A percentile compares a stretch with the other conserved stretches of the same genome.
Conservation (phyloP, 2,329 filamentous ascomycete genomes). For the Colletotrichum aenigma region DNA sequence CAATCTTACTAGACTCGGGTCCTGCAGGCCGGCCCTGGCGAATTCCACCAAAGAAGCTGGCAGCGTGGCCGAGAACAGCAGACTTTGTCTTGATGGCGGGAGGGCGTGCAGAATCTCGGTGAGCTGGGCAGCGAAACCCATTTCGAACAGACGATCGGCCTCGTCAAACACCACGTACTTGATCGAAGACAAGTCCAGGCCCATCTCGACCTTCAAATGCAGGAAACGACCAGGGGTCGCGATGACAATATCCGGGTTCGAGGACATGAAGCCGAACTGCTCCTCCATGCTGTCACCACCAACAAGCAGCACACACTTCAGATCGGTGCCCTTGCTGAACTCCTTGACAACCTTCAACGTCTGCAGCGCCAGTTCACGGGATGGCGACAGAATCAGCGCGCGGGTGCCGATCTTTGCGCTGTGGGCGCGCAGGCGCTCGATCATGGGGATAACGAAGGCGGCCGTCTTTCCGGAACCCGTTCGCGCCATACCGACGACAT, state of each 20-base stretch:
- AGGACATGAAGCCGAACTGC: conserved; percentile 90
- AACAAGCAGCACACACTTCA: conserved; percentile 88
- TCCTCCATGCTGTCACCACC: conserved; percentile 96
- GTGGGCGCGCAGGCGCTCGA: conserved; percentile 88
- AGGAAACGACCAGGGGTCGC: conserved; percentile 96
- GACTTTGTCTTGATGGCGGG: conserved; percentile 82
- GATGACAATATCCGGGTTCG: conserved; percentile 96
- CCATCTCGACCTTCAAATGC: conserved; percentile 97
- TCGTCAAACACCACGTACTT: conserved; percentile 97
- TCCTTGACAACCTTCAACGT: conserved; percentile 97
- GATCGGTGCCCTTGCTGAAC: conserved; percentile 85
- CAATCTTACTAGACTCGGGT: conserved; percentile 86
- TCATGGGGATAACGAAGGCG: conserved; percentile 98
- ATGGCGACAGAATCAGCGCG: conserved; percentile 88
- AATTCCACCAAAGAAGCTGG: conserved; percentile 96
- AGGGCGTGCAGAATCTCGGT: conserved; percentile 91
- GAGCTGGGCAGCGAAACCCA: conserved; percentile 95
- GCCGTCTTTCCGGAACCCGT: conserved; percentile 99
- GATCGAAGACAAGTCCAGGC: conserved; percentile 86
- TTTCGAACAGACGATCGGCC: conserved; percentile 95
- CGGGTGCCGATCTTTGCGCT: conserved; percentile 85
- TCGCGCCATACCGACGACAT: conserved; percentile 98
- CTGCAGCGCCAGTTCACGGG: conserved; percentile 91
- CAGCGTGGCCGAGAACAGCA: conserved; percentile 94
- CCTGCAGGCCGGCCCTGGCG: conserved; percentile 88